phyloP scores from a whole-genome alignment of 2,329 filamentous ascomycete species.

The Pseudogymnoascus sp. region DNA sequence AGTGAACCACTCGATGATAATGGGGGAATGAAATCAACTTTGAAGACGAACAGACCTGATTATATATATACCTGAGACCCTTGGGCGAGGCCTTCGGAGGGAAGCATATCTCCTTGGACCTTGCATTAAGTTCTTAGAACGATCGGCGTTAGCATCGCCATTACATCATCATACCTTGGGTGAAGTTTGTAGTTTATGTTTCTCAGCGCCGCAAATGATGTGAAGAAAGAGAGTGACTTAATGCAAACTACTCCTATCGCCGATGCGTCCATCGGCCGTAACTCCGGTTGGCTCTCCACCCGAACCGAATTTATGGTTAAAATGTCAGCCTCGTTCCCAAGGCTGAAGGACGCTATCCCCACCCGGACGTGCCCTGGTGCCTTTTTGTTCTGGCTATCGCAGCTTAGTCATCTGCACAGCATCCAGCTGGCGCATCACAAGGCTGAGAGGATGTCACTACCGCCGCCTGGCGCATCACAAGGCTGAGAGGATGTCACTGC shows the following conservation, averaged over 20 bases:
- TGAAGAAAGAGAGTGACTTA: neutral
- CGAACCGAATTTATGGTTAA: neutral
- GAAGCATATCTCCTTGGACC: constrained; percentile 2
- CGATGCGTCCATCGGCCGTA: neutral
- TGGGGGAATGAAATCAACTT: neutral
- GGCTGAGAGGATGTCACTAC: constrained; percentile 7
- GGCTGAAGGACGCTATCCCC: neutral
- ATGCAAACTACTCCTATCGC: neutral
- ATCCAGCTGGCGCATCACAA: constrained; percentile 3
- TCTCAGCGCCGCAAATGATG: neutral
- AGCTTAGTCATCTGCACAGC: neutral
- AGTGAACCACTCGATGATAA: neutral
- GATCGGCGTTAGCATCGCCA: neutral
- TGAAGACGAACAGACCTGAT: neutral
- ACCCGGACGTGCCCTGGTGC: neutral
- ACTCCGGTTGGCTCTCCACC: neutral
- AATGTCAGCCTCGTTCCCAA: neutral
- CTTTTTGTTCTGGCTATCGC: neutral
- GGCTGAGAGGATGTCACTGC: constrained; percentile 7
- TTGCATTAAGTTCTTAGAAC: neutral
- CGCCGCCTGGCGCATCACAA: constrained; percentile 1
- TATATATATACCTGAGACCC: neutral
- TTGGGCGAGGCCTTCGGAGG: neutral
- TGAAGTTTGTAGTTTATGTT: neutral
- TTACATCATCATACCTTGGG: neutral